Evolutionary conservation across 352 stramenopile genomes (phyloP), one percentile per base, ranked within the genome.

Genomic region (Pythium scleroteichum): DNA sequence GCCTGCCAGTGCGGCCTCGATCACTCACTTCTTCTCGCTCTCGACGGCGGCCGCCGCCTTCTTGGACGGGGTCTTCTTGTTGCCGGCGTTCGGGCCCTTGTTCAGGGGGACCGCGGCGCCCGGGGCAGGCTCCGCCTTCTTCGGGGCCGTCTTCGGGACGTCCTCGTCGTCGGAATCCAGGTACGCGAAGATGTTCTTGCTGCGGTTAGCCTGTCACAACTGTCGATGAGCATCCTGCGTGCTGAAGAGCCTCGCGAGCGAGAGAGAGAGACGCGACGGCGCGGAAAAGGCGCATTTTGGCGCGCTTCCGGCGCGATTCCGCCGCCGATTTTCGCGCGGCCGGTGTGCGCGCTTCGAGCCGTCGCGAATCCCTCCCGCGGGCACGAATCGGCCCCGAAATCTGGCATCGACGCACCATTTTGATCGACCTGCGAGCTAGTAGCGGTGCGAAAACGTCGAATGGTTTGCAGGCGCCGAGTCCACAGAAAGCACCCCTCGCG

Each of bases 51-150:
- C 54, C 40, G 33, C 56, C 22, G 38, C n/a, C 71, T 90, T 91
- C 71, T 93, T 91, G 29, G 29, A 35, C 55, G 57, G 56, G 35
- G 64, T 56, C 76, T 90, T 90, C 74, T 93, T 93, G 78, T 93
- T 93, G 56, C 84, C 83, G 26, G 84, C 84, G 40, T 81, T 76
- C 46, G 84, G 84, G 55, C 55, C 55, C 80, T 93, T 93, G 79
- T 93, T 93, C 46, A 93, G 69, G 47, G 79, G 53, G 48, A 92
- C 83, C 35, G 78, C 75, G 47, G 79, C 64, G 32, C 78, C 80
- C 51, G 81, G 62, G 16, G 81, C 59, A 41, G 76, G 40, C 63
- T 78, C 66, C 35, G 58, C 52, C 66, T 74, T 77, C 65, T 77
- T 77, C 50, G 60, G 46, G 71, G 87, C 82, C 62, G 45, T 56